A percentile compares a stretch with the other conserved stretches of the same genome.
These are phyloP conservation scores for Pseudozyma hubeiensis DNA, from an alignment of 1,284 basidiomycete genomes.

Conservation along the genomic window DNA sequence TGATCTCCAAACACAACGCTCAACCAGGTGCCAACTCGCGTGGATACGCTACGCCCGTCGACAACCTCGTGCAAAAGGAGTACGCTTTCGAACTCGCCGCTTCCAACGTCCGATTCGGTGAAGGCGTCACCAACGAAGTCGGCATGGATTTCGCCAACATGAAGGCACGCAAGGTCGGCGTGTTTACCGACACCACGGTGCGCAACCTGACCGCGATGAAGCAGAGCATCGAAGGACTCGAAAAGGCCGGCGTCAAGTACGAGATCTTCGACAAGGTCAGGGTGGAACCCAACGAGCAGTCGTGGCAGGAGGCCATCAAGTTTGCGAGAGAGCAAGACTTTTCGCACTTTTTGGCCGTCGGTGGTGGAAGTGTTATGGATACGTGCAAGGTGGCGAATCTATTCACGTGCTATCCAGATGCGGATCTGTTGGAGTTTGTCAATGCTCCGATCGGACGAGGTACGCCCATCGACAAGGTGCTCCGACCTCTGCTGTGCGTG, in stretches of 20 bases:
- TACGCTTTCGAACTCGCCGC: slow-evolving; percentile 98
- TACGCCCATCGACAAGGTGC: slow-evolving; percentile 79
- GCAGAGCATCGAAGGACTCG: slow-evolving; percentile 81
- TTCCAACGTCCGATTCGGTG: slow-evolving; percentile 76
- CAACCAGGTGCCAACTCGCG: slow-evolving; percentile 47
- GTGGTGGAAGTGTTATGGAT: slow-evolving; percentile 95
- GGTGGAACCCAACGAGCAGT: slow-evolving; percentile 89
- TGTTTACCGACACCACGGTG: slow-evolving; percentile 91
- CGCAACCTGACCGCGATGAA: slow-evolving; percentile 85
- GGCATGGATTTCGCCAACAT: slow-evolving; percentile 85
- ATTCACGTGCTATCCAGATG: slow-evolving; percentile 82
- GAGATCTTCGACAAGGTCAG: slow-evolving; percentile 86
- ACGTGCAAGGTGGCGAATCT: slow-evolving; percentile 90
- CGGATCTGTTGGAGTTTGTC: slow-evolving; percentile 89
- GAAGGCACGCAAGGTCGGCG: slow-evolving; percentile 77
- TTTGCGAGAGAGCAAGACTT: slow-evolving; percentile 88
- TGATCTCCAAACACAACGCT: slow-evolving; percentile 55
- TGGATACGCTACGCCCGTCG: slow-evolving; percentile 81
- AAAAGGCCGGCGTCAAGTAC: slow-evolving; percentile 80
- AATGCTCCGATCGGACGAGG: slow-evolving; percentile 96
- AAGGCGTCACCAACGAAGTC: slow-evolving; percentile 75
- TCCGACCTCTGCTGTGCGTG: slow-evolving; percentile 89
- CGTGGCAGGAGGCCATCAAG: slow-evolving; percentile 78
- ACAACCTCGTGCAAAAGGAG: slow-evolving; percentile 79
- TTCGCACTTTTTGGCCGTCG: slow-evolving; percentile 81